Percentiles rank a stretch among this genome's conserved stretches.
Conservation (phyloP, 1,284 basidiomycete species). For the Vanrija humicola region DNA sequence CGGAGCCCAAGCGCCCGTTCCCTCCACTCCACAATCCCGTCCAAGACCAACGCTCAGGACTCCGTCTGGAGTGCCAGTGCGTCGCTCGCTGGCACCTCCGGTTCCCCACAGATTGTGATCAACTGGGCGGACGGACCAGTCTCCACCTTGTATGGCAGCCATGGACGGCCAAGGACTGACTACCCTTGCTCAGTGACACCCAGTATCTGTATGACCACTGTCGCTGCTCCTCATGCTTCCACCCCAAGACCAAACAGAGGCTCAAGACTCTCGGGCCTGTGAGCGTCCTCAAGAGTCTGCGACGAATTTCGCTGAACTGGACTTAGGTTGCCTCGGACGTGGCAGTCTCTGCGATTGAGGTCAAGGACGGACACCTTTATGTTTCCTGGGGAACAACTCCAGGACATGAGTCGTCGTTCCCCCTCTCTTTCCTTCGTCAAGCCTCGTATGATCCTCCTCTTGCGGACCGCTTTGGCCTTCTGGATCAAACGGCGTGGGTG, state of each 20-base stretch:
- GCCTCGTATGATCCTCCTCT: constrained; percentile 28
- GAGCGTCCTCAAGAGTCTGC: constrained; percentile 16
- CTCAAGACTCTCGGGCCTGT: constrained; percentile 80
- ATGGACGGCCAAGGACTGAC: too few relatives aligned
- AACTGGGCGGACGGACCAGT: too few relatives aligned
- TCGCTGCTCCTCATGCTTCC: constrained; percentile 81
- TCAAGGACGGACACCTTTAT: constrained; percentile 16
- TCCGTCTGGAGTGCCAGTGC: too few relatives aligned
- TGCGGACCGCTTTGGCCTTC: constrained; percentile 4
- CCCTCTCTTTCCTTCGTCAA: constrained; percentile 50
- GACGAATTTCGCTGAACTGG: background rate
- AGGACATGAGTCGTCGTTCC: constrained; percentile 70
- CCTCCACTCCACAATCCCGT: too few relatives aligned
- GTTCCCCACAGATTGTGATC: too few relatives aligned
- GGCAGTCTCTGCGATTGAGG: constrained; percentile 30
- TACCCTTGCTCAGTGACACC: constrained; percentile 55
- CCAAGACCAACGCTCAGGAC: too few relatives aligned
- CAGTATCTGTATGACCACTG: constrained; percentile 82
- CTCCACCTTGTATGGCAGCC: too few relatives aligned
- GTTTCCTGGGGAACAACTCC: constrained; percentile 53
- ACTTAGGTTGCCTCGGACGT: constrained; percentile 70
- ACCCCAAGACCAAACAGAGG: constrained; percentile 83
- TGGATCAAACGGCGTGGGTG: constrained; percentile 5
- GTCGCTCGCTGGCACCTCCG: too few relatives aligned
- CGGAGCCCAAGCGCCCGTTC: too few relatives aligned